Evolutionary conservation across 2,329 filamentous ascomycete species (phyloP), one percentile per base, ranked within the genome.

Genomic region (Periconia macrospinosa): DNA sequence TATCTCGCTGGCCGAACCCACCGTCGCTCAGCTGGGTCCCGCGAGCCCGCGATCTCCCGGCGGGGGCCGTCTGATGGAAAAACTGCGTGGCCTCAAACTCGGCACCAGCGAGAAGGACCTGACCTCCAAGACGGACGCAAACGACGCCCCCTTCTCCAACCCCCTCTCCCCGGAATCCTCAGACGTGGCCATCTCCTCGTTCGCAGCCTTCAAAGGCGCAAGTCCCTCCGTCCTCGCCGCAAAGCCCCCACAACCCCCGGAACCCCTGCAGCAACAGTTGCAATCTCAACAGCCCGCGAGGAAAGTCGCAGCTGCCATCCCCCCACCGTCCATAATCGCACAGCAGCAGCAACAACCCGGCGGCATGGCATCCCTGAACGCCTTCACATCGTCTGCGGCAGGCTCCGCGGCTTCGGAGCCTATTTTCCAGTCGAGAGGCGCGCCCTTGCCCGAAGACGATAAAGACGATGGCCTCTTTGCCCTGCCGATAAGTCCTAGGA

Each of bases 381-480:
- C 78, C 8, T 69, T 79, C 23, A 73, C 76, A 6, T 23, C 43
- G n/a, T 23, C 42, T 15, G 20, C 19, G 42, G 20, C 42, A 14
- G 14, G 19, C 13, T 15, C 19, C 20, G 64, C 60, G 1, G 60
- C 64, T 19, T 41, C 45, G 47, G 63, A 58, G 7, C 68, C 66
- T 1, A 37, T 60, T 3, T 73, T 72, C 45, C 55, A 73, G 57
- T 62, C 63, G 10, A 63, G 71, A 42, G 66, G 60, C 2, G 70
- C 17, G 58, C 67, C 47, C 67, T 59, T 59, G 72, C 74, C 55
- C 60, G 71, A 75, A 10, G 75, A 79, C 6, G 84, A 87, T 41
- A 83, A 82, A 0, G 88, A 91, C 60, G 91, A 96, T 54, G 92
- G 90, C 41, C 79, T 96, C 2, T 97, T 97, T 68, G 92, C 91